Base-by-base conservation (phyloP, 2,329 filamentous ascomycete genomes). In the Fusarium pseudoanthophilum region DNA sequence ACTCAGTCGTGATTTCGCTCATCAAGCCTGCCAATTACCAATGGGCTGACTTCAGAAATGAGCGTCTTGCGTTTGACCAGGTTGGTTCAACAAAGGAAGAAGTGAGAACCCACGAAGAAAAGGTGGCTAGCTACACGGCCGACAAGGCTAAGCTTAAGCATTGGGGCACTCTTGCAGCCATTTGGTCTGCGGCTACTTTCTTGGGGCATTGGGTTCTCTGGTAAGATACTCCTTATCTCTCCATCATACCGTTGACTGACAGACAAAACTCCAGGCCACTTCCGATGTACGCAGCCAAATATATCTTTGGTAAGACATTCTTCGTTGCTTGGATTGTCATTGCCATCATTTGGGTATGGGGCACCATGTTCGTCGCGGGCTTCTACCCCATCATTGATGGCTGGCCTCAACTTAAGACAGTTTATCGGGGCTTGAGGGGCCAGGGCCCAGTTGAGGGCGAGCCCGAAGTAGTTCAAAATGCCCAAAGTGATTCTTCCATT, bases 341-440 rank as follows among this genome's bases (percentile, higher is more conserved):
- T 1, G 82, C 83, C 0, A 85, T 89, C 21, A 84, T 89, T 36
- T 89, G 87, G 86, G 81, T 87, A 7, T 88, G 86, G 86, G 74
- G 79, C 0, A 87, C 86, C 0, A 82, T 87, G 81, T 77, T 88
- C 0, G 77, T 88, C 20, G 84, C 84, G 0, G 85, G 84, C 0
- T 84, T 88, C 52, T 88, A 84, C 64, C 87, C 86, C 0, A 80
- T 88, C 4, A 75, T 87, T 11, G 86, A 88, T 65, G 86, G 86
- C 1, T 82, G 76, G 73, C 56, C 62, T 7, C 77, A 79, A n/a
- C 24, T 79, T 40, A 74, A 59, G 36, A 63, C 28, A 16, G 60
- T 63, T 6, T 63, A 63, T 20, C 28, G n/a, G 6, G 58, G 58
- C 4, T 16, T 60, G 37, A 60, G 58, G 16, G 30, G 48, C 5